Evolutionary conservation across 2,329 filamentous ascomycete genomes (phyloP), one percentile per base, ranked within the genome.

Genomic region (Alternaria novae-zelandiae): DNA sequence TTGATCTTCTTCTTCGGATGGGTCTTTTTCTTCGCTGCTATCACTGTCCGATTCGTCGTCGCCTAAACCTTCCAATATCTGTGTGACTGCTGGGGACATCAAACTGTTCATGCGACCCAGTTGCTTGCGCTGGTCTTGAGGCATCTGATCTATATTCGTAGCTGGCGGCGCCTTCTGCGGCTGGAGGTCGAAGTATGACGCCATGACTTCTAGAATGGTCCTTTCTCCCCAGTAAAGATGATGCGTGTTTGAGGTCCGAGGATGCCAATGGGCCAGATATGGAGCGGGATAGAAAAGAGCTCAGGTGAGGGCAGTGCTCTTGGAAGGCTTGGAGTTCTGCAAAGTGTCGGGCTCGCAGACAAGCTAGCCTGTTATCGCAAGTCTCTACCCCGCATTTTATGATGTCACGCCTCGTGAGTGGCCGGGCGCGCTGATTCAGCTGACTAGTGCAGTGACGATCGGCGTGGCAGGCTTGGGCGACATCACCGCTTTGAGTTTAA

Each of bases 181-280:
- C 50, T 69, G 71, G 41, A 70, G 64, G 25, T 79, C 76, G 46
- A 78, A 79, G 62, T 79, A 79, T 75, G 76, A 79, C 72, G 75
- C 70, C 75, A 78, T 74, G 66, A 67, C 57, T 60, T 63, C 30
- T 55, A 2, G 28, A 26, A 20, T 26, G 26, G 26, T 46, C 17
- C 50, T 63, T 43, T 57, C 55, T 54, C 46, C 20, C 32, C 51
- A 26, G 47, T 45, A 41, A 43, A 17, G 47, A 54, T 20, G 54
- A 50, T 11, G 56, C 28, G 36, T 47, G 28, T 58, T 50, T 55
- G 44, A 26, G 28, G 32, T 47, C n/a, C 44, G 49, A 55, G 26
- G 15, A 44, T 63, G 53, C 55, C 58, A 64, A 66, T 59, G 49
- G 57, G 50, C 28, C 55, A 56, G 54, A 59, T 66, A 60, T 61